phyloP scores from a whole-genome alignment of 1,139 yeast species.

The Pichia sp. region DNA sequence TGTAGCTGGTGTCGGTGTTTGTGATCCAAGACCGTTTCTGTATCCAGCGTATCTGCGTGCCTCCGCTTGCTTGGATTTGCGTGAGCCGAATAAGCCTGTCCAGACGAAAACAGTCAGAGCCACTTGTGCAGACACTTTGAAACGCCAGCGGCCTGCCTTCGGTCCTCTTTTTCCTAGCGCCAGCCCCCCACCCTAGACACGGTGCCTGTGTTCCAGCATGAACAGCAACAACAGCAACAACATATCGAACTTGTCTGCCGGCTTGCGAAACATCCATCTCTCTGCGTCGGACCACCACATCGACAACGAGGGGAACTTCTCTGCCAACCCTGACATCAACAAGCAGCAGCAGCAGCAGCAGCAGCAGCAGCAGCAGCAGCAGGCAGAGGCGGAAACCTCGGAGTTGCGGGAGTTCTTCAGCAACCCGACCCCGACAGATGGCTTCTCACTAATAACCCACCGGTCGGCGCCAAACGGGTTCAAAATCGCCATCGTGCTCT shows the following conservation, averaged over 20 bases:
- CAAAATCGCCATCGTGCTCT: conserved; percentile 86
- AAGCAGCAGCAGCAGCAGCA: conserved; percentile 8
- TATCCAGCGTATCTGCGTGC: no score
- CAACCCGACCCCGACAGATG: conserved; percentile 63
- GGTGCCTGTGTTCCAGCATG: not conserved
- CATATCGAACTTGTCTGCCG: conserved; percentile 29
- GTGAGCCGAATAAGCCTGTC: no score
- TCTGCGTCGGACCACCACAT: conserved; percentile 12
- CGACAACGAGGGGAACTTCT: conserved; percentile 10
- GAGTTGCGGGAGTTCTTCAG: conserved; percentile 71
- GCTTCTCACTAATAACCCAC: conserved; percentile 84
- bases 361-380: conserved; percentile 6
- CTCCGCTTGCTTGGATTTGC: no score
- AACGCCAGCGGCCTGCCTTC: not conserved
- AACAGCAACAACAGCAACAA: conserved; percentile 14
- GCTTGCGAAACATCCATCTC: conserved; percentile 26
- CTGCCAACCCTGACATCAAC: conserved; percentile 1
- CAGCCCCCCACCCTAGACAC: not conserved
- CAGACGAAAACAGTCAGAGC: no score
- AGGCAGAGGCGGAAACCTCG: conserved; percentile 7
- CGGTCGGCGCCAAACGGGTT: conserved; percentile 95
- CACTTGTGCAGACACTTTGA: not conserved
- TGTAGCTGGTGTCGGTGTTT: no score
- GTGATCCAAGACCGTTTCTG: no score
- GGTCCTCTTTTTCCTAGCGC: not conserved